phyloP scores from a whole-genome alignment of 805 yeast species.

The Yarrowia osloensis region DNA sequence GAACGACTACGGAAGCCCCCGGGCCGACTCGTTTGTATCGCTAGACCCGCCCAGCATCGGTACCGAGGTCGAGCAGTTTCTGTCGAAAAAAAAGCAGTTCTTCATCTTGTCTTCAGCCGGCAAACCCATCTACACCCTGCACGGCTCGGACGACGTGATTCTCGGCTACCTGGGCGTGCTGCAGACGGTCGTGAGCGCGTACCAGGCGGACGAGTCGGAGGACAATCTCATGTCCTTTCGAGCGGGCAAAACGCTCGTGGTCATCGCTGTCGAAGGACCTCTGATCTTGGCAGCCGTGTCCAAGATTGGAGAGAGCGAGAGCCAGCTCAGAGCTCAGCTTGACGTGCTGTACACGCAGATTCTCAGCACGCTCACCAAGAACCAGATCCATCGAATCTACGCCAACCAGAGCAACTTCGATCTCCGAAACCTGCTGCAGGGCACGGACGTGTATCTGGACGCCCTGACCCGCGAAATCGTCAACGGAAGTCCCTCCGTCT shows the following conservation, averaged over 20 bases:
- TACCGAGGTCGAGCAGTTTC: constrained; percentile 40
- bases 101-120: constrained; percentile 83
- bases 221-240: constrained; percentile 48
- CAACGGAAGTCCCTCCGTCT: constrained; percentile 57
- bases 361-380: constrained; percentile 79
- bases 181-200: constrained; percentile 75
- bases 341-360: constrained; percentile 74
- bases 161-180: constrained; percentile 76
- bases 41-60: constrained; percentile 20
- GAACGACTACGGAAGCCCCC: not conserved
- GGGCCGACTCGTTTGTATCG: constrained; percentile 21
- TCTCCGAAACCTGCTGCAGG: constrained; percentile 69
- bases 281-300: constrained; percentile 69
- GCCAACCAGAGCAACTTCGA: constrained; percentile 77
- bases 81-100: constrained; percentile 60
- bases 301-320: constrained; percentile 43
- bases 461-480: constrained; percentile 58
- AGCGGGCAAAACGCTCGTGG: constrained; percentile 55
- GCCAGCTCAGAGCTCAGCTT: constrained; percentile 60
- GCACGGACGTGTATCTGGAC: constrained; percentile 73
- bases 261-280: constrained; percentile 65
- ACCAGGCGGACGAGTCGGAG: constrained; percentile 46
- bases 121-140: constrained; percentile 79
- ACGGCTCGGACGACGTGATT: constrained; percentile 67
- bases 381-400: constrained; percentile 70